Evolutionary conservation across 371 early-diverging fungal species (phyloP).

Genomic region (Syncephalis plumigaleata): DNA sequence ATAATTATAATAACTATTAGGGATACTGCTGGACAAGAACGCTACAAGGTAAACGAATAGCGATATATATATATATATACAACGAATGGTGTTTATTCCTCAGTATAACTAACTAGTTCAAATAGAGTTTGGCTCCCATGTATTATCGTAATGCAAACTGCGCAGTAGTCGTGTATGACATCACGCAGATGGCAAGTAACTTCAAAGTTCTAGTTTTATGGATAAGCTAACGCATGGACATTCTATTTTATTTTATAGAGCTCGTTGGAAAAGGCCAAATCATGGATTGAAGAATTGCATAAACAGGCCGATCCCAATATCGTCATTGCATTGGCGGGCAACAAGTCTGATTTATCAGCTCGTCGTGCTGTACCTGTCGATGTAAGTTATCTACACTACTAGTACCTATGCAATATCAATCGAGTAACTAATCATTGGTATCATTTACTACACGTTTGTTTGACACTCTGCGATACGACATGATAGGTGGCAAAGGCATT

Average conservation of each 20-base stretch:
- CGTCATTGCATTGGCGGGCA: slow-evolving; percentile 93
- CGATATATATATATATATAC: too few relatives aligned
- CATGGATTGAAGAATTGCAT: slow-evolving; percentile 97
- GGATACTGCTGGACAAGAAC: slow-evolving; percentile 94
- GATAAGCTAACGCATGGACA: not conserved
- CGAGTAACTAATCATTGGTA: not conserved
- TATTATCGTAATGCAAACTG: slow-evolving; percentile 96
- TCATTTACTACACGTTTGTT: not conserved
- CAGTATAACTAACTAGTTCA: not conserved
- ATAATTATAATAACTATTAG: slow-evolving; percentile 13
- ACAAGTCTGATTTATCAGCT: slow-evolving; percentile 77
- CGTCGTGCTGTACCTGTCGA: slow-evolving; percentile 54
- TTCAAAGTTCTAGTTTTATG: not conserved
- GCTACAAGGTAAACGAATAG: slow-evolving; percentile 64
- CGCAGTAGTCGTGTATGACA: slow-evolving; percentile 94
- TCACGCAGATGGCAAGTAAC: slow-evolving; percentile 66
- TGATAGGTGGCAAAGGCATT: slow-evolving; percentile 72
- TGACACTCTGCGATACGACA: too few relatives aligned
- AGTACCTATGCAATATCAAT: too few relatives aligned
- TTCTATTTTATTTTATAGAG: slow-evolving; percentile 7
- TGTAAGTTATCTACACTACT: not conserved
- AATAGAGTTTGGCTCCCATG: slow-evolving; percentile 92
- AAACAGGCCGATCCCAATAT: slow-evolving; percentile 89
- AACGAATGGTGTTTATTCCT: too few relatives aligned
- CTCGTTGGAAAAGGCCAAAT: slow-evolving; percentile 87